A percentile compares a stretch with the other conserved stretches of the same genome.
phyloP scores from a whole-genome alignment of 148 eudicot species.

The Amaranthus cruentus region DNA sequence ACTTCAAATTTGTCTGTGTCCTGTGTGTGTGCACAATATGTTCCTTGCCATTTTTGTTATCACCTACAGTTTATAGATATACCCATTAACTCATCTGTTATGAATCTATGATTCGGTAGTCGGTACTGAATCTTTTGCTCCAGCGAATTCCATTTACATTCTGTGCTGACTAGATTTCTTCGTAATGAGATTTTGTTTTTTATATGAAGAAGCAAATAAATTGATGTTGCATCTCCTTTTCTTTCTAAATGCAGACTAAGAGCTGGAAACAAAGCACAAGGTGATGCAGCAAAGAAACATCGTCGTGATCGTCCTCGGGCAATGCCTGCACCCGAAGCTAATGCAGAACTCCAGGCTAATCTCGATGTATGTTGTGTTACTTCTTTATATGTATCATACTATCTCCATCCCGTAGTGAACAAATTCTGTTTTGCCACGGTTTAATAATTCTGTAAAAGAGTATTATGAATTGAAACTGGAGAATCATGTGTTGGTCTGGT shows the following conservation, averaged over 20 bases:
- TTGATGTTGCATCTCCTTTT: neutral
- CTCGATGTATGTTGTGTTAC: constrained; percentile 54
- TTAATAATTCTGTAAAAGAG: no score
- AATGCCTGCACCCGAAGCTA: constrained; percentile 89
- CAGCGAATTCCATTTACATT: neutral
- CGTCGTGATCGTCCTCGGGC: constrained; percentile 74
- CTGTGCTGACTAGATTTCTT: neutral
- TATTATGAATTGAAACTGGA: no score
- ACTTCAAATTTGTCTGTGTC: no score
- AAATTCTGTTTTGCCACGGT: neutral
- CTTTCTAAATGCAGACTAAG: constrained; percentile 44
- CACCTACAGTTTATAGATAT: neutral
- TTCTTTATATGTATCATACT: neutral
- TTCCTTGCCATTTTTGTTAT: neutral
- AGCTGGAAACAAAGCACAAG: constrained; percentile 67
- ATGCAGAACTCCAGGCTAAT: constrained; percentile 91
- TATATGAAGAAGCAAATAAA: neutral
- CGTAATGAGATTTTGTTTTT: neutral
- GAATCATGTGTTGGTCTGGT: neutral
- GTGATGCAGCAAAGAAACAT: constrained; percentile 58
- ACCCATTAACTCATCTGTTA: neutral
- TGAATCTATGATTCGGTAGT: neutral
- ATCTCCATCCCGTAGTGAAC: neutral
- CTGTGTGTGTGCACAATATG: neutral
- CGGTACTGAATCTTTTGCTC: neutral